Percentiles rank a stretch among this genome's conserved stretches.
These are phyloP conservation scores for Hypoxylon trugodes DNA, from an alignment of 495 filamentous ascomycete species.

Conservation along the genomic window DNA sequence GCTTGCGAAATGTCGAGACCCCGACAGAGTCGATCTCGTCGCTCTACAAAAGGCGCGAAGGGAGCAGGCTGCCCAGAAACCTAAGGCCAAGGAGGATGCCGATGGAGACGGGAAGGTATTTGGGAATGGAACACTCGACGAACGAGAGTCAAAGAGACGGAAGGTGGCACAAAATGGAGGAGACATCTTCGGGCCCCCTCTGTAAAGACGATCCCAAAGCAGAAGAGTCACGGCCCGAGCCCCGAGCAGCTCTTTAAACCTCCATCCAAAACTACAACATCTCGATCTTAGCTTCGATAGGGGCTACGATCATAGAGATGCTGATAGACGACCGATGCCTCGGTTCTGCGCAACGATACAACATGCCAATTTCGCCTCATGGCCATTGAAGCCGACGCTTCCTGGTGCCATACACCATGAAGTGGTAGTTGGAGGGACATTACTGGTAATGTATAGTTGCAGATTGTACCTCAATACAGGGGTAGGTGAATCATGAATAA, in stretches of 20 bases:
- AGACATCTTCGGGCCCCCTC: slow-evolving; percentile 64
- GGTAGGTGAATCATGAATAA: not conserved
- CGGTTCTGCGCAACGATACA: not conserved
- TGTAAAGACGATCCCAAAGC: slow-evolving; percentile 26
- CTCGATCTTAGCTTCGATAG: not conserved
- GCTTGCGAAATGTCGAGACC: slow-evolving; percentile 80
- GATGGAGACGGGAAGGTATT: slow-evolving; percentile 56
- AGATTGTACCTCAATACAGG: not conserved
- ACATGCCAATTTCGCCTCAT: not conserved
- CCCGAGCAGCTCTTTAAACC: not conserved
- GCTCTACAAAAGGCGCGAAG: slow-evolving; percentile 61
- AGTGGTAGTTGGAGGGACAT: not conserved
- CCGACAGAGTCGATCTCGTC: slow-evolving; percentile 69
- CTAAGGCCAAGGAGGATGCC: slow-evolving; percentile 49
- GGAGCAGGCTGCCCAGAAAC: slow-evolving; percentile 53
- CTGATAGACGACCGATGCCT: not conserved
- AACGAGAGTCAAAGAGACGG: slow-evolving; percentile 63
- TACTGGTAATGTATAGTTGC: not conserved
- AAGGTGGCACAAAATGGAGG: slow-evolving; percentile 65
- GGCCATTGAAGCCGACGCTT: not conserved
- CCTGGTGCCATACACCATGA: not conserved
- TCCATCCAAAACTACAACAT: not conserved
- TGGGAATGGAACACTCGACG: slow-evolving; percentile 42
- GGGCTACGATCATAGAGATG: not conserved
- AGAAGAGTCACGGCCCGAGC: not conserved